Base-by-base conservation (phyloP, 2,329 filamentous ascomycete species). In the Ophiostoma angusticollis region DNA sequence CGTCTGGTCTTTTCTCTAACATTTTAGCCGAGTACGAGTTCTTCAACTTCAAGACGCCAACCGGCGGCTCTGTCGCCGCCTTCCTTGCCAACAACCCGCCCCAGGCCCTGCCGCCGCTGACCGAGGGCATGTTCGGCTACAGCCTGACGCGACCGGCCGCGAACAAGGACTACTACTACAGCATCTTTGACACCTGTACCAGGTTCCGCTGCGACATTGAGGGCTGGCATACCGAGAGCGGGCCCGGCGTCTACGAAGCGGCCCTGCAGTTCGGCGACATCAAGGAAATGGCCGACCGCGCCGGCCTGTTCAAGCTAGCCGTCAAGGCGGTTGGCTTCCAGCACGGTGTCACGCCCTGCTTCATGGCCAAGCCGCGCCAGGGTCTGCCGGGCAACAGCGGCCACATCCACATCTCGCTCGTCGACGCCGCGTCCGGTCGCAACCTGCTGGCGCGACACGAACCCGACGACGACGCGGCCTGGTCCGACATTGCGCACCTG, bases 341-440 rank as follows among this genome's bases (percentile, higher is more conserved):
- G 54, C 84, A 86, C 56, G 85, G 84, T 49, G 93, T 98, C 54
- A 94, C 85, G 0, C 91, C 91, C 0, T 93, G 84, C 60, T 98
- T 98, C 67, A 98, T 98, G 91, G 91, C 91, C 13, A 98, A 98
- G 61, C 91, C 91, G 3, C 78, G 83, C 48, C 74, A 93, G 52
- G 86, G 87, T 0, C 67, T 96, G 0, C 91, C 91, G 0, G 91
- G 91, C 33, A 96, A 96, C 64, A 91, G 82, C 46, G 91, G 91
- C 1, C 91, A 98, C 57, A 89, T 94, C 70, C 91, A 98, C 58
- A 69, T 96, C 45, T 96, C 89, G 1, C 66, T 98, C 9, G 78
- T 89, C 14, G 83, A 89, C 54, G 79, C 84, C 52, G 69, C 72
- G 47, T 63, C 73, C n/a, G 83, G 84, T 43, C 80, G 80, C 56